Evolutionary conservation across 306 rosid species (phyloP).

Genomic region (Vigna angularis): DNA sequence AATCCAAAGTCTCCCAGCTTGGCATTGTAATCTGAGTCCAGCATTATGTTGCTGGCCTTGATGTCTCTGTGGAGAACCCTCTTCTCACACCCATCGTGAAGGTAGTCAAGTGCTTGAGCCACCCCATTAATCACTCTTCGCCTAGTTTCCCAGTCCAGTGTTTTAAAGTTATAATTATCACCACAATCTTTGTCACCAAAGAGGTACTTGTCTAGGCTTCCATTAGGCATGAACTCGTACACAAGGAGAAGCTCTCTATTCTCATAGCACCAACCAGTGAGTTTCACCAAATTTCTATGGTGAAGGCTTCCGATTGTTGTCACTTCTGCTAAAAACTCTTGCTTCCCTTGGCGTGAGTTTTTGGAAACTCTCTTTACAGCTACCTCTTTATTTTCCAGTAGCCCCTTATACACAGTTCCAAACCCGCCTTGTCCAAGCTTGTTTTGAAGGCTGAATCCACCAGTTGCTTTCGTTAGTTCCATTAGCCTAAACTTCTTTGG

Average conservation of each 20-base stretch:
- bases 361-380: conserved; percentile 78
- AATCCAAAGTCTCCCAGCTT: conserved; percentile 82
- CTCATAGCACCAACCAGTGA: conserved; percentile 90
- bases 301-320: conserved; percentile 81
- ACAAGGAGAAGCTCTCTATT: conserved; percentile 70
- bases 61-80: conserved; percentile 81
- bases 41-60: conserved; percentile 79
- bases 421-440: conserved; percentile 85
- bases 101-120: conserved; percentile 78
- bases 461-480: conserved; percentile 66
- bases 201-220: conserved; percentile 74
- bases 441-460: conserved; percentile 63
- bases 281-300: conserved; percentile 76
- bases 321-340: conserved; percentile 81
- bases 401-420: conserved; percentile 80
- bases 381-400: conserved; percentile 55
- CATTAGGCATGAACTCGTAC: conserved; percentile 82
- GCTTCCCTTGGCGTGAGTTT: conserved; percentile 78
- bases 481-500: conserved; percentile 58
- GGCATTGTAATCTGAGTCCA: conserved; percentile 64
- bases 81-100: conserved; percentile 73
- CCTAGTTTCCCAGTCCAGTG: conserved; percentile 63
- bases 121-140: conserved; percentile 60
- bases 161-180: neutral
- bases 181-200: conserved; percentile 9